Evolutionary conservation across 306 rosid species (phyloP).

Genomic region (Ormosia emarginata): DNA sequence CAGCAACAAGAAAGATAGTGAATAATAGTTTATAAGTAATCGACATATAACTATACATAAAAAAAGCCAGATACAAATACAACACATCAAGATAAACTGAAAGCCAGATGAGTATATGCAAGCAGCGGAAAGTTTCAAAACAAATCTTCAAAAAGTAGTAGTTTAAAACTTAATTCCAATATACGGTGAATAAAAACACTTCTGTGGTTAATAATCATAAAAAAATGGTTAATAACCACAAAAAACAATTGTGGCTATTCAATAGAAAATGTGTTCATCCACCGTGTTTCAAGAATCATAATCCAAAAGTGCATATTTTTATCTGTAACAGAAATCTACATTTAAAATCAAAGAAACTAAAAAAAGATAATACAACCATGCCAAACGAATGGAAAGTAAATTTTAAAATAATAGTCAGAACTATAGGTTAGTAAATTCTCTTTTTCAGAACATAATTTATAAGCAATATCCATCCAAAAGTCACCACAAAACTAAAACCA

Average conservation of each 20-base stretch:
- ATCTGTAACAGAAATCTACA: background rate
- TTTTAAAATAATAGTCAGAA: background rate
- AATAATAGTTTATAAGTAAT: slow-evolving; percentile 15
- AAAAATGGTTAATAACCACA: background rate
- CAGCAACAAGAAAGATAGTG: slow-evolving; percentile 15
- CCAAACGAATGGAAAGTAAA: background rate
- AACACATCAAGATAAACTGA: slow-evolving; percentile 3
- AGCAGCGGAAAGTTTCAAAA: background rate
- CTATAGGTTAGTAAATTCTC: background rate
- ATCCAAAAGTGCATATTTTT: background rate
- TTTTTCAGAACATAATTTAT: background rate
- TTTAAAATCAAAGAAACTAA: background rate
- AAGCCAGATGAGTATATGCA: background rate
- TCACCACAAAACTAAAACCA: background rate
- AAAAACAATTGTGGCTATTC: background rate
- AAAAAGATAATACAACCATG: background rate
- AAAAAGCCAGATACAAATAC: background rate
- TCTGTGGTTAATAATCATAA: background rate
- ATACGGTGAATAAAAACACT: background rate
- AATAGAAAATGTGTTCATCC: slow-evolving; percentile 1
- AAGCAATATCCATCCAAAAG: background rate
- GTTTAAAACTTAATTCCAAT: background rate
- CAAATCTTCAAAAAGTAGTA: background rate
- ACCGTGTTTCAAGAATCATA: background rate
- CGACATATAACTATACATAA: background rate